Percentiles rank a stretch among this genome's conserved stretches.
Conservation (phyloP, 2,329 filamentous ascomycete species). For the Cercospora sp. region DNA sequence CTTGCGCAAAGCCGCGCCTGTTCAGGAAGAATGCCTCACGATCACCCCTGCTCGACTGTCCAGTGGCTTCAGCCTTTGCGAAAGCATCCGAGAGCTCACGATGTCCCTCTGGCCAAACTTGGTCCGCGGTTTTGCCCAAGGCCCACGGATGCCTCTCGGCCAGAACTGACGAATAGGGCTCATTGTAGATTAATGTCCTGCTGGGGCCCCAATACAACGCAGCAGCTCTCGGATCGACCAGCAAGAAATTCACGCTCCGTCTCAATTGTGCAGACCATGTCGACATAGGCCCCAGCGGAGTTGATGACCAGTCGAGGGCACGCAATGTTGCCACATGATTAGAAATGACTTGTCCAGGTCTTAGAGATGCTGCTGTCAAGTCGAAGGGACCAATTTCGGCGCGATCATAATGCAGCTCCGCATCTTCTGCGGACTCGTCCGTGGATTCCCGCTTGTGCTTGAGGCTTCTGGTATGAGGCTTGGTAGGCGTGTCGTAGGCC, state of each 20-base stretch:
- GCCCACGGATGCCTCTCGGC: slow-evolving; percentile 34
- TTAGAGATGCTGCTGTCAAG: slow-evolving; percentile 15
- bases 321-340: slow-evolving; percentile 24
- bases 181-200: slow-evolving; percentile 42
- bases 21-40: slow-evolving; percentile 18
- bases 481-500: background rate
- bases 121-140: slow-evolving; percentile 22
- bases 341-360: slow-evolving; percentile 11
- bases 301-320: slow-evolving; percentile 24
- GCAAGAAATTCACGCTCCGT: slow-evolving; percentile 23
- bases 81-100: slow-evolving; percentile 16
- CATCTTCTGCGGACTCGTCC: background rate
- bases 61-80: slow-evolving; percentile 22
- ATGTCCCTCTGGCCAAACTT: slow-evolving; percentile 22
- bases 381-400: slow-evolving; percentile 20
- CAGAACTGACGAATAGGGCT: slow-evolving; percentile 38
- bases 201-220: slow-evolving; percentile 34
- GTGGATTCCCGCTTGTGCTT: slow-evolving; percentile 16
- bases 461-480: background rate
- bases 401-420: background rate
- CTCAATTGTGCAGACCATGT: slow-evolving; percentile 24
- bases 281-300: slow-evolving; percentile 22
- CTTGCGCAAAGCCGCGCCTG: slow-evolving; percentile 21
- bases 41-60: slow-evolving; percentile 16
- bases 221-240: slow-evolving; percentile 25